These are phyloP conservation scores for Pythium aristosporum DNA, from an alignment of 352 stramenopile genomes.

Conservation along the genomic window DNA sequence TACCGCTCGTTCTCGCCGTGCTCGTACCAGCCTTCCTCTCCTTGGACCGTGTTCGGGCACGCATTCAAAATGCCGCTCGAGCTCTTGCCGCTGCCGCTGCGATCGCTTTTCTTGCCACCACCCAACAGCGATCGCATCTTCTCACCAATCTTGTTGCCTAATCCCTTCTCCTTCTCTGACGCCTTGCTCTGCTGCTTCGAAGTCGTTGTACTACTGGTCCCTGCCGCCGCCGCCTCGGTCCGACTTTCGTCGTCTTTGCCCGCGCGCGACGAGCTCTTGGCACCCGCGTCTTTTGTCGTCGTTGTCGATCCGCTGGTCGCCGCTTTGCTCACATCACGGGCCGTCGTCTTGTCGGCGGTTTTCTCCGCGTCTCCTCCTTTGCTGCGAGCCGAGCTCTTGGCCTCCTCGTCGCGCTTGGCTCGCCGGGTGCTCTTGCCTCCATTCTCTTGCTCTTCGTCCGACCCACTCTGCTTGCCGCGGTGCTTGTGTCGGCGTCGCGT, in stretches of 20 bases:
- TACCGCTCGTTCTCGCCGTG: conserved; percentile 86
- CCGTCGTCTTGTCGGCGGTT: conserved; percentile 25
- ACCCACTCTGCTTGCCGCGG: conserved; percentile 26
- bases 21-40: conserved; percentile 87
- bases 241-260: conserved; percentile 58
- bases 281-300: conserved; percentile 13
- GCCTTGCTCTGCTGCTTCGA: conserved; percentile 25
- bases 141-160: conserved; percentile 79
- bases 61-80: conserved; percentile 82
- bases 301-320: conserved; percentile 10
- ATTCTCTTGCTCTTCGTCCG: conserved; percentile 23
- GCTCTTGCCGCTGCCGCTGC: conserved; percentile 43
- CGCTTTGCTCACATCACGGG: conserved; percentile 18
- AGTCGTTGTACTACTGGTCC: background rate
- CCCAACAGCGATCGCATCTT: conserved; percentile 81
- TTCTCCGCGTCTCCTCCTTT: conserved; percentile 6
- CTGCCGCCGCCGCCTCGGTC: conserved; percentile 29
- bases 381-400: conserved; percentile 14
- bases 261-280: conserved; percentile 12
- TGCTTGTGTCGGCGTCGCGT: conserved; percentile 37
- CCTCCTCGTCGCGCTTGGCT: conserved; percentile 41
- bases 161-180: conserved; percentile 10
- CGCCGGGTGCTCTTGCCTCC: conserved; percentile 12
- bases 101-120: conserved; percentile 67
- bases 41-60: conserved; percentile 72